These are phyloP conservation scores for Prunus mume DNA, from an alignment of 306 rosid species.

Conservation along the genomic window DNA sequence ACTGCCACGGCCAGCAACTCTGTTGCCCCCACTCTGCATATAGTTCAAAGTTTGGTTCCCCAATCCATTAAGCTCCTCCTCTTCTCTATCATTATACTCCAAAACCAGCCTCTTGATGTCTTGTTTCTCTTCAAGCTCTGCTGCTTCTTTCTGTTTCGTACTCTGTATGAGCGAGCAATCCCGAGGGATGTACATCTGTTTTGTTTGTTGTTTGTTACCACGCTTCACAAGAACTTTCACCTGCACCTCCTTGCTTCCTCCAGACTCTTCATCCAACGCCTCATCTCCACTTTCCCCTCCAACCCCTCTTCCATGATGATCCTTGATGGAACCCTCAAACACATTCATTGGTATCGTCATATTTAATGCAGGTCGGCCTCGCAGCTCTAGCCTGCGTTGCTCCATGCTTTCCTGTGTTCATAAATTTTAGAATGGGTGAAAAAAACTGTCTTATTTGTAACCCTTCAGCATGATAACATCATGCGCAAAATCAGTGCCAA, in stretches of 20 bases:
- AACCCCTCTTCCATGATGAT: constrained; percentile 74
- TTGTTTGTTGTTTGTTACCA: constrained; percentile 95
- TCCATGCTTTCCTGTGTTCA: constrained; percentile 95
- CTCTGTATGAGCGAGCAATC: constrained; percentile 90
- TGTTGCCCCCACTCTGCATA: constrained; percentile 62
- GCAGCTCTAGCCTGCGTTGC: constrained; percentile 79
- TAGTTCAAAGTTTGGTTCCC: constrained; percentile 75
- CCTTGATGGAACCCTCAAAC: constrained; percentile 85
- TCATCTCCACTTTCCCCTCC: constrained; percentile 97
- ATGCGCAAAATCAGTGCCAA: not conserved
- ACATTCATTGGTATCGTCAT: constrained; percentile 96
- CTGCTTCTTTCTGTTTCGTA: constrained; percentile 99
- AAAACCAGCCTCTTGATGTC: constrained; percentile 92
- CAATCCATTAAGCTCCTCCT: constrained; percentile 90
- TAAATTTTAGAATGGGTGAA: constrained; percentile 15
- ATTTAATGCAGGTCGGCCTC: constrained; percentile 86
- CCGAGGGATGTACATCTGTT: constrained; percentile 91
- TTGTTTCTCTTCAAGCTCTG: constrained; percentile 97
- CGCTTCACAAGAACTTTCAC: constrained; percentile 99
- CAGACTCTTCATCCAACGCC: constrained; percentile 68
- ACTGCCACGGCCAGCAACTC: constrained; percentile 55
- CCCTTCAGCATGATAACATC: not conserved
- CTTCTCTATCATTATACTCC: constrained; percentile 97
- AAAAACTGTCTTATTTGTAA: constrained; percentile 15
- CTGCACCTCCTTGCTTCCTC: constrained; percentile 75